A percentile compares a stretch with the other conserved stretches of the same genome.
These are phyloP conservation scores for Exophiala sideris DNA, from an alignment of 2,329 filamentous ascomycete species.

Conservation along the genomic window DNA sequence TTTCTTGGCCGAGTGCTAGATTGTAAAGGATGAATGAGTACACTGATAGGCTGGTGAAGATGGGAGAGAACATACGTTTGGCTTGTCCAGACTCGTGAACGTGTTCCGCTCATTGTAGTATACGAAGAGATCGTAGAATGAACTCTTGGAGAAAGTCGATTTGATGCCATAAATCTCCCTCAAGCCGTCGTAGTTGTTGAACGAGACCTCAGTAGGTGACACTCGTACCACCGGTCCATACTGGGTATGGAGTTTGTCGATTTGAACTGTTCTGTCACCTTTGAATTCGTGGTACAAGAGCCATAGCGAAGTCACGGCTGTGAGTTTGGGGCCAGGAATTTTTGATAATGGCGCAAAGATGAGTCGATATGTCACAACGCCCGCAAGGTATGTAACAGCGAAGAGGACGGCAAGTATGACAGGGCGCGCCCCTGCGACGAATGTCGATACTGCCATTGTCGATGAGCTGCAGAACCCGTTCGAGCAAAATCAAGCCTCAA, in stretches of 20 bases:
- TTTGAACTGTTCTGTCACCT: conserved; percentile 34
- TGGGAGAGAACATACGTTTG: conserved; percentile 1
- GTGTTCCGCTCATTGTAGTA: conserved; percentile 31
- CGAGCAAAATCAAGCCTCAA: conserved; percentile 4
- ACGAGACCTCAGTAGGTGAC: conserved; percentile 63
- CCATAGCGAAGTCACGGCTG: conserved; percentile 18
- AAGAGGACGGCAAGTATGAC: conserved; percentile 4
- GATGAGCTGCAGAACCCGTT: conserved; percentile 3
- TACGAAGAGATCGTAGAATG: conserved; percentile 35
- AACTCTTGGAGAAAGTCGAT: conserved; percentile 30
- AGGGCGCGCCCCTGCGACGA: not conserved
- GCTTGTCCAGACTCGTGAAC: conserved; percentile 16
- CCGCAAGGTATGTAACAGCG: not conserved
- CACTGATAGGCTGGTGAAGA: not conserved
- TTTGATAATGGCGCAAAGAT: conserved; percentile 24
- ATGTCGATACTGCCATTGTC: conserved; percentile 3
- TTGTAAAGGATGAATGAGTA: conserved; percentile 6
- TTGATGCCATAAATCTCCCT: conserved; percentile 57
- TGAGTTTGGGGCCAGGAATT: conserved; percentile 25
- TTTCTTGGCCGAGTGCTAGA: conserved; percentile 58
- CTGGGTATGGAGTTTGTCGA: conserved; percentile 58
- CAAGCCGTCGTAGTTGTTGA: conserved; percentile 59
- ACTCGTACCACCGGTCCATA: conserved; percentile 62
- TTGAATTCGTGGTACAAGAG: conserved; percentile 13
- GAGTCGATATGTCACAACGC: conserved; percentile 13